These are phyloP conservation scores for Leccinum variicolor DNA, from an alignment of 768 basidiomycete genomes.

Conservation along the genomic window DNA sequence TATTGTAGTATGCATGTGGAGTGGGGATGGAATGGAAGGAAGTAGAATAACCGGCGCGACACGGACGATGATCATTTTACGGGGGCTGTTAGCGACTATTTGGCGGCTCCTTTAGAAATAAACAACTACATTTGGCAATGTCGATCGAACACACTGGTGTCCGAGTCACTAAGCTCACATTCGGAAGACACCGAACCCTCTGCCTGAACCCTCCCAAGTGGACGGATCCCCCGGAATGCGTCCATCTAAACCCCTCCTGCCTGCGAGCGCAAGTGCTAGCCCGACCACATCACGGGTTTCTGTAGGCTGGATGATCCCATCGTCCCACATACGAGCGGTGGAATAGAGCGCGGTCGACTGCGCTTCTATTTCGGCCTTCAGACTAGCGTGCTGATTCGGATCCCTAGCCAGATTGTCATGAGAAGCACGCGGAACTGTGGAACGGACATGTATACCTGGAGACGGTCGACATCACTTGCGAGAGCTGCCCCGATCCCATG, in stretches of 20 bases:
- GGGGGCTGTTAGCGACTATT: slow-evolving; percentile 15
- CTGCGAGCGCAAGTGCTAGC: slow-evolving; percentile 79
- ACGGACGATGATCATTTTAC: not conserved
- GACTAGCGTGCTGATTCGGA: slow-evolving; percentile 67
- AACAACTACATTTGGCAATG: slow-evolving; percentile 27
- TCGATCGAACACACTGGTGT: slow-evolving; percentile 11
- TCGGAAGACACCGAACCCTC: slow-evolving; percentile 86
- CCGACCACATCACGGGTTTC: slow-evolving; percentile 90
- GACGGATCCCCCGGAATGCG: not conserved
- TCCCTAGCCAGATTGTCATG: slow-evolving; percentile 46
- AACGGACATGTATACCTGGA: slow-evolving; percentile 61
- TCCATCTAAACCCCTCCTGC: slow-evolving; percentile 36
- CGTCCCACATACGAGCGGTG: slow-evolving; percentile 92
- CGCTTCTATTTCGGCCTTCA: slow-evolving; percentile 81
- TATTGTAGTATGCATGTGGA: not conserved
- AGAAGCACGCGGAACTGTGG: not conserved
- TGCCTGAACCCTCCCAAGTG: slow-evolving; percentile 69
- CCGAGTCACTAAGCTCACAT: slow-evolving; percentile 50
- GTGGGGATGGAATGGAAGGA: not conserved
- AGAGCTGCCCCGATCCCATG: slow-evolving; percentile 93
- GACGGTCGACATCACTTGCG: slow-evolving; percentile 88
- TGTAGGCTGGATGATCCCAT: slow-evolving; percentile 84
- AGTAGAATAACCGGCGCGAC: not conserved
- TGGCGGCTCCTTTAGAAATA: slow-evolving; percentile 18
- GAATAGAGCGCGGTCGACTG: slow-evolving; percentile 89